Evolutionary conservation across 2,329 filamentous ascomycete genomes (phyloP), one percentile per base, ranked within the genome.

Genomic region (Annulohypoxylon truncatum): DNA sequence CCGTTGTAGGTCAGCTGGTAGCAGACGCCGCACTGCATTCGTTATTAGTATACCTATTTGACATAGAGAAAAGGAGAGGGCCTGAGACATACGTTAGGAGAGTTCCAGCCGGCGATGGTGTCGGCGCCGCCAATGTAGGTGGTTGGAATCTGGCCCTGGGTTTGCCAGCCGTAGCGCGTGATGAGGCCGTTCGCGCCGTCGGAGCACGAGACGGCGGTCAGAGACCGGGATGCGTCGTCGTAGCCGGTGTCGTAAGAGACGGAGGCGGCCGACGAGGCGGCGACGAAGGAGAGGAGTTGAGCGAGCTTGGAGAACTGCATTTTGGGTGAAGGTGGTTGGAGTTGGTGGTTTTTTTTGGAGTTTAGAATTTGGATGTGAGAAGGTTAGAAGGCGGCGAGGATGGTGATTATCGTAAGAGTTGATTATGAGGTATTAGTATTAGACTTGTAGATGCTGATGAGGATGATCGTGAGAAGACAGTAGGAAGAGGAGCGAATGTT

Each of bases 201-300:
- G 29, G 87, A 90, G 85, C 90, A 93, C 66, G 89, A 77, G 46
- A 93, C 84, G 4, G 74, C 77, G 31, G 79, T 82, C 58, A 94
- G 77, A 46, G 85, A 82, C 62, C 88, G 85, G 64, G 71, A 70
- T 47, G 76, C 77, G 68, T 90, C 81, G 75, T 94, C 92, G 80
- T 92, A 96, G 75, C 85, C 88, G 18, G 81, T 79, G 80, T 94
- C 92, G 79, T 90, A 95, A 69, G 89, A 90, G 74, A 94, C 90
- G 77, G 71, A 68, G 33, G 68, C 53, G 38, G 75, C 75, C 62
- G 71, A 73, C 63, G 72, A 63, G 50, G 69, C 70, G 58, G 68
- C 72, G 59, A 68, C 71, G 53, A 76, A 55, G 38, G 74, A 71
- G 65, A 79, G 66, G 61, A 75, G 42, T 65, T 69, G 69, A 59